phyloP scores from a whole-genome alignment of 2,329 filamentous ascomycete species.

The Pseudonectria buxi region DNA sequence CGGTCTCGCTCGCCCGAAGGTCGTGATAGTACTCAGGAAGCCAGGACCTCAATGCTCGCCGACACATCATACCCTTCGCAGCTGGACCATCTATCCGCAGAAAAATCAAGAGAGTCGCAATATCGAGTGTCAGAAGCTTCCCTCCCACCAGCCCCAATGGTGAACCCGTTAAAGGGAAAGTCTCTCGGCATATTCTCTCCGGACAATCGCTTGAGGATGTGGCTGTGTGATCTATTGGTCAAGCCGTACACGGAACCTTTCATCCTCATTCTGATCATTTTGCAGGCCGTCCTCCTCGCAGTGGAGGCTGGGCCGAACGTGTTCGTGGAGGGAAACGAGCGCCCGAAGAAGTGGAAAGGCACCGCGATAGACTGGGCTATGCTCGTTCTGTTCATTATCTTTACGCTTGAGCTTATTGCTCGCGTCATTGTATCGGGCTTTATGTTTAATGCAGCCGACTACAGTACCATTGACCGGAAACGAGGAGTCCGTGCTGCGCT shows the following conservation, averaged over 20 bases:
- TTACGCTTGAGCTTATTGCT: constrained; percentile 76
- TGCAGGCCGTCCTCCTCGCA: constrained; percentile 82
- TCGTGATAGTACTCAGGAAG: constrained; percentile 20
- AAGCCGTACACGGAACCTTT: constrained; percentile 81
- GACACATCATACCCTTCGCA: constrained; percentile 49
- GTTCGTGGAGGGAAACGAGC: constrained; percentile 52
- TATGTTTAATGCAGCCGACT: constrained; percentile 81
- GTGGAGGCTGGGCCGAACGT: constrained; percentile 74
- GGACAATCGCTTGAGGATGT: constrained; percentile 65
- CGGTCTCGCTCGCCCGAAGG: constrained; percentile 51
- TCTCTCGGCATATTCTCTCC: constrained; percentile 79
- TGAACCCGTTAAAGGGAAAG: constrained; percentile 79
- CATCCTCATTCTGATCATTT: constrained; percentile 78
- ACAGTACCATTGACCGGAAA: constrained; percentile 80
- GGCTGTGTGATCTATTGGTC: constrained; percentile 76
- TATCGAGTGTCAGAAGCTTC: constrained; percentile 12
- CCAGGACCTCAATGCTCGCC: constrained; percentile 29
- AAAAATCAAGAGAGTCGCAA: constrained; percentile 35
- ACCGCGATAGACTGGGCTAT: constrained; percentile 71
- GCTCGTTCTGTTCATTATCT: constrained; percentile 77
- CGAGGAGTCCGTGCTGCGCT: constrained; percentile 68
- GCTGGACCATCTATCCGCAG: constrained; percentile 34
- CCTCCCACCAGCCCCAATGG: constrained; percentile 10
- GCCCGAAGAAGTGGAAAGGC: constrained; percentile 59
- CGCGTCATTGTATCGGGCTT: constrained; percentile 91